Evolutionary conservation across 2,329 filamentous ascomycete species (phyloP).

Genomic region (Aspergillus aculeatinus): DNA sequence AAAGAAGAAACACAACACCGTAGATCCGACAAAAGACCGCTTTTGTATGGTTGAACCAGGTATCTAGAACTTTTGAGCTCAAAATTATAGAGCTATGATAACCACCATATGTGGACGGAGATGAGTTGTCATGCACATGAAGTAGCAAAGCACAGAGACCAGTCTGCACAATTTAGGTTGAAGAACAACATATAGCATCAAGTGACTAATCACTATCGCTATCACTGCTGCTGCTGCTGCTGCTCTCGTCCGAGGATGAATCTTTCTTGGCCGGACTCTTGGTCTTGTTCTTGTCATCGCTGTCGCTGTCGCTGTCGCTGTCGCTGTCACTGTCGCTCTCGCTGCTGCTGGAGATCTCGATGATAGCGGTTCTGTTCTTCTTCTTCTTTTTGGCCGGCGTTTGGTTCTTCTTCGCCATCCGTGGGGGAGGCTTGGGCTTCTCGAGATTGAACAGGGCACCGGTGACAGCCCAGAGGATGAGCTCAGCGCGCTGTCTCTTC

Average conservation of each 20-base stretch:
- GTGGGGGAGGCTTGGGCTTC: slow-evolving; percentile 23
- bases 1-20: neutral
- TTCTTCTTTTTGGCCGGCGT: slow-evolving; percentile 36
- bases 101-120: too few relatives aligned
- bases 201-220: slow-evolving; percentile 12
- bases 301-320: slow-evolving; percentile 27
- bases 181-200: neutral
- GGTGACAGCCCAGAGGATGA: slow-evolving; percentile 37
- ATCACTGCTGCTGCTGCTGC: slow-evolving; percentile 19
- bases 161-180: neutral
- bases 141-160: neutral
- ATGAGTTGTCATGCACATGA: neutral
- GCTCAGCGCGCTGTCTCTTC: slow-evolving; percentile 40
- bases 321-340: slow-evolving; percentile 35
- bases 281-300: slow-evolving; percentile 18
- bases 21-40: slow-evolving; percentile 3
- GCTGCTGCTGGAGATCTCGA: slow-evolving; percentile 45
- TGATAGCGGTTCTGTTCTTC: slow-evolving; percentile 44
- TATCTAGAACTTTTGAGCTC: slow-evolving; percentile 19
- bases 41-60: slow-evolving; percentile 10
- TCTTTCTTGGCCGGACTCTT: slow-evolving; percentile 11
- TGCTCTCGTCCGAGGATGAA: slow-evolving; percentile 17
- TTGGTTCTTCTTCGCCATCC: slow-evolving; percentile 24
- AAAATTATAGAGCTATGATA: neutral
- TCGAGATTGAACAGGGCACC: slow-evolving; percentile 29